phyloP scores from a whole-genome alignment of 2,329 filamentous ascomycete species.

The Penicillium sp. region DNA sequence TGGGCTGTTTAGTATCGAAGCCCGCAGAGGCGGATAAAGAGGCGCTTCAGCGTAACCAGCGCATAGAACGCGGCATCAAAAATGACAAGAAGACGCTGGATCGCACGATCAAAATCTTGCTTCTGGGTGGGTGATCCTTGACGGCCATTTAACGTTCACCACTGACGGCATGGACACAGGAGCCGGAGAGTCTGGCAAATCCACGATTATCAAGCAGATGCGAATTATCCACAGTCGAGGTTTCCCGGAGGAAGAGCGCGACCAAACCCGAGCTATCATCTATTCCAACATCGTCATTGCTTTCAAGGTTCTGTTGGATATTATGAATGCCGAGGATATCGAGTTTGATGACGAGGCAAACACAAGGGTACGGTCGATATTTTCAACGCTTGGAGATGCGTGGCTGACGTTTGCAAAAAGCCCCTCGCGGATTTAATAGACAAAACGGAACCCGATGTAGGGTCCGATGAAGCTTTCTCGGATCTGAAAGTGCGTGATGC shows the following conservation, averaged over 20 bases:
- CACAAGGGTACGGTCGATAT: conserved; percentile 68
- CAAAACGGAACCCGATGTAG: conserved; percentile 74
- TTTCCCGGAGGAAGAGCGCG: conserved; percentile 84
- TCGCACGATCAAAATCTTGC: conserved; percentile 88
- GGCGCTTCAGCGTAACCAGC: conserved; percentile 50
- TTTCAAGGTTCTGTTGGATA: conserved; percentile 85
- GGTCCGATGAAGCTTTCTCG: conserved; percentile 78
- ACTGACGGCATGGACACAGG: conserved; percentile 57
- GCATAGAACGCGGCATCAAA: conserved; percentile 84
- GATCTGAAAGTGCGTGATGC: conserved; percentile 63
- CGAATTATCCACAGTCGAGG: conserved; percentile 94
- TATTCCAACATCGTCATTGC: conserved; percentile 94
- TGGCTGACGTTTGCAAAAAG: conserved; percentile 47
- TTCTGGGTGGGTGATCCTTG: conserved; percentile 69
- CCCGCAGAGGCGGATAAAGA: conserved; percentile 45
- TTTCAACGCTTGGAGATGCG: neutral
- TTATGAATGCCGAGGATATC: conserved; percentile 83
- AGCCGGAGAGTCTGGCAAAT: conserved; percentile 93
- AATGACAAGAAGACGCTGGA: conserved; percentile 84
- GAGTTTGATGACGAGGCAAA: conserved; percentile 72
- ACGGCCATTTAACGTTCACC: neutral
- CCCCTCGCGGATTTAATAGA: conserved; percentile 76
- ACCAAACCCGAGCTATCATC: conserved; percentile 92
- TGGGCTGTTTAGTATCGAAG: conserved; percentile 51
- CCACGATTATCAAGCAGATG: conserved; percentile 98